Evolutionary conservation across 2,329 filamentous ascomycete genomes (phyloP).

Genomic region (Aspergillus amoenus): DNA sequence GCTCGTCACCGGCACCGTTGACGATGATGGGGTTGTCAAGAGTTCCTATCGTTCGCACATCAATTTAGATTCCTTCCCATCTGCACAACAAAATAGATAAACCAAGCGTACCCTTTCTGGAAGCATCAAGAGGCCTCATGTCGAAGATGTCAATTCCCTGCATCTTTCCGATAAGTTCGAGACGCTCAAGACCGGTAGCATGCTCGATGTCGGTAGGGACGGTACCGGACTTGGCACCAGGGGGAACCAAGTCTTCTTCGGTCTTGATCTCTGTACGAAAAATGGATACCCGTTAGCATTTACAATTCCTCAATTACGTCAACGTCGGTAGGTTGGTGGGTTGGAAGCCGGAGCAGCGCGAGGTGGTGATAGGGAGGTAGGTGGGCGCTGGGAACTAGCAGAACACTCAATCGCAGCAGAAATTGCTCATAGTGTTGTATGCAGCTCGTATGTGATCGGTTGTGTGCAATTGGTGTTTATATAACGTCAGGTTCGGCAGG

Average conservation of each 20-base stretch:
- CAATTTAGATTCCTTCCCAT: neutral
- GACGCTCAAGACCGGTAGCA: constrained; percentile 93
- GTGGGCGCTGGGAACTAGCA: neutral
- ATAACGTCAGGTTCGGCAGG: constrained; percentile 5
- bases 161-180: constrained; percentile 99
- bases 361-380: neutral
- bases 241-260: constrained; percentile 78
- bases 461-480: constrained; percentile 15
- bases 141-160: constrained; percentile 97
- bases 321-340: neutral
- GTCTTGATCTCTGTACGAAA: constrained; percentile 70
- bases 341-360: constrained; percentile 6
- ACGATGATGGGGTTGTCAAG: constrained; percentile 87
- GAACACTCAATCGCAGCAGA: constrained; percentile 6
- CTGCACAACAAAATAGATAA: neutral
- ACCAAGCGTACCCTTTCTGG: constrained; percentile 68
- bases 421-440: neutral
- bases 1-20: constrained; percentile 90
- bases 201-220: constrained; percentile 94
- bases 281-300: constrained; percentile 10
- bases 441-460: neutral
- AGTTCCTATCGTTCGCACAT: constrained; percentile 61
- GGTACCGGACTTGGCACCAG: constrained; percentile 77
- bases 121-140: constrained; percentile 93
- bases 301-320: neutral